Percentiles rank a stretch among this genome's conserved stretches.
Conservation (phyloP, 2,329 filamentous ascomycete species). For the Sarocladium oryzae region DNA sequence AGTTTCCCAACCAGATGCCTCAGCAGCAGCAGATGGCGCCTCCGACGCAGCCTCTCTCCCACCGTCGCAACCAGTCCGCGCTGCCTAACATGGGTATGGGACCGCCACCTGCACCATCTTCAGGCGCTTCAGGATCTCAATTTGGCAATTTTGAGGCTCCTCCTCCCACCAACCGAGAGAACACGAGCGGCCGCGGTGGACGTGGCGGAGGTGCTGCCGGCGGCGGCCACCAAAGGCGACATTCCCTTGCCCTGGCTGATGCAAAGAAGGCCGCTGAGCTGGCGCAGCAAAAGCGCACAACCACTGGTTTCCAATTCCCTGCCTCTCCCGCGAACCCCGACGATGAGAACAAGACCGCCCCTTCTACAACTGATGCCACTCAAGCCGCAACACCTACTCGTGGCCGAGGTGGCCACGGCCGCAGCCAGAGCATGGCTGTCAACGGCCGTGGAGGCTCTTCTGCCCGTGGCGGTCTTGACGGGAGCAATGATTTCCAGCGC, state of each 20-base stretch:
- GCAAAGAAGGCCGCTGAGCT: slow-evolving; percentile 96
- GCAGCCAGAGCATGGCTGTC: slow-evolving; percentile 88
- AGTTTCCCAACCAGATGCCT: slow-evolving; percentile 71
- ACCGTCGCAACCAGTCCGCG: slow-evolving; percentile 97
- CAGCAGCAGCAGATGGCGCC: slow-evolving; percentile 65
- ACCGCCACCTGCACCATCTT: slow-evolving; percentile 83
- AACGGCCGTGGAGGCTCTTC: slow-evolving; percentile 63
- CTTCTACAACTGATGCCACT: slow-evolving; percentile 28
- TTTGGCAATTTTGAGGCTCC: slow-evolving; percentile 75
- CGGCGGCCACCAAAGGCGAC: slow-evolving; percentile 83
- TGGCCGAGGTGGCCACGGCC: slow-evolving; percentile 56
- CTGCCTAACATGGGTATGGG: slow-evolving; percentile 89
- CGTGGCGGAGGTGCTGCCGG: slow-evolving; percentile 62
- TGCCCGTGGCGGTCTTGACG: slow-evolving; percentile 57
- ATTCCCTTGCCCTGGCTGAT: slow-evolving; percentile 89
- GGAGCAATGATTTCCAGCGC: slow-evolving; percentile 61
- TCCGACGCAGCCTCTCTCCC: slow-evolving; percentile 71
- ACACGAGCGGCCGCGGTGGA: slow-evolving; percentile 54
- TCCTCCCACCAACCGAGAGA: slow-evolving; percentile 25
- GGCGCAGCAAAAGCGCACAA: slow-evolving; percentile 93
- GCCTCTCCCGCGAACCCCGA: slow-evolving; percentile 55
- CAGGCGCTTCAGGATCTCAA: slow-evolving; percentile 70
- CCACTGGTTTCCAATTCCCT: slow-evolving; percentile 91
- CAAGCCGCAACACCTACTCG: slow-evolving; percentile 41
- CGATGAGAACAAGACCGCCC: slow-evolving; percentile 36